Evolutionary conservation across 2,329 filamentous ascomycete species (phyloP), one percentile per base, ranked within the genome.

Genomic region (Fusarium fracticaudum): DNA sequence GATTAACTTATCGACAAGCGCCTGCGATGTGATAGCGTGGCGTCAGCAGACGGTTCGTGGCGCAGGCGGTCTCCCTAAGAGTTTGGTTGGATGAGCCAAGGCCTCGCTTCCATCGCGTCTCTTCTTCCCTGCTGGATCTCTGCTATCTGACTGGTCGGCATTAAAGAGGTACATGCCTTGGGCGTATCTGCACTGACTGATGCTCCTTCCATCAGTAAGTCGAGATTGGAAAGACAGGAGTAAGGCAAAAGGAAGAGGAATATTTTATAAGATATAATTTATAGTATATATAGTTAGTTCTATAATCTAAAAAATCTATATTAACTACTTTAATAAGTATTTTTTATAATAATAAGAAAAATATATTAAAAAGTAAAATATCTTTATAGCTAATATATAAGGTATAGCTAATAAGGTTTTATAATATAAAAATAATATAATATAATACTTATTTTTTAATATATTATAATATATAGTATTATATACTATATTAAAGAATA

Each of bases 11-110:
- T n/a, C 48, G 33, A 24, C 70, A 71, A 70, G 69, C 64, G 72
- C 72, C 44, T 60, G 37, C 50, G 37, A 57, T 67, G 72, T 75
- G 72, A 74, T 75, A 61, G 65, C 51, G 60, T 75, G 72, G 72
- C 72, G 69, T 64, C 69, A 75, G 64, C 69, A 44, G 57, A 47
- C 26, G 31, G 18, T 48, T 53, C 54, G 72, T 73, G 72, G 72
- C 72, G 73, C 59, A 70, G 69, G 69, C 69, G 69, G 59, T 60
- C 64, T 57, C 29, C 38, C 58, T 43, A 33, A 59, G 24, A 43
- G 50, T 61, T 51, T 45, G 69, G 68, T 71, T 73, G 68, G 72
- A 38, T 41, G 65, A 53, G 40, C 38, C 50, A 66, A 38, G 68
- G 71, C 26, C 71, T 61, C 44, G 67, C 45, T 60, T 57, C 50